Percentiles rank a stretch among this genome's conserved stretches.
Conservation (phyloP, 371 early-diverging fungal species). For the Lichtheimia ramosa region DNA sequence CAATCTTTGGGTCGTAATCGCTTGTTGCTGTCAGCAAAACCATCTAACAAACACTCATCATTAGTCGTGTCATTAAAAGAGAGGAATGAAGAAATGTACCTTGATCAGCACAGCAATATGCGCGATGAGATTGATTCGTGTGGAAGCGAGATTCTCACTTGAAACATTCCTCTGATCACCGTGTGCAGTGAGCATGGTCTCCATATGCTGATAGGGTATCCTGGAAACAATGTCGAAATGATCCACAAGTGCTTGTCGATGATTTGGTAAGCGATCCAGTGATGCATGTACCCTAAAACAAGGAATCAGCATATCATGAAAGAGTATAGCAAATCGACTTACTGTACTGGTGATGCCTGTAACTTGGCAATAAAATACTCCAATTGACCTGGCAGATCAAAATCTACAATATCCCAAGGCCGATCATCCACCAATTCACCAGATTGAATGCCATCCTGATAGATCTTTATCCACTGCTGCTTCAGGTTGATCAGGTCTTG, state of each 20-base stretch:
- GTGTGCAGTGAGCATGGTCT: too few relatives aligned
- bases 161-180: too few relatives aligned
- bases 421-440: constrained; percentile 13
- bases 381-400: constrained; percentile 15
- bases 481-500: constrained; percentile 4
- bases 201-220: background rate
- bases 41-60: background rate
- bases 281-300: background rate
- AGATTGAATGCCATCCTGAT: constrained; percentile 5
- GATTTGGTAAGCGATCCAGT: background rate
- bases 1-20: background rate
- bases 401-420: constrained; percentile 18
- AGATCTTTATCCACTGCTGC: constrained; percentile 13
- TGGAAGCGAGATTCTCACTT: too few relatives aligned
- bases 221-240: background rate
- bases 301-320: background rate
- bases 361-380: constrained; percentile 17
- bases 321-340: background rate
- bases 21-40: background rate
- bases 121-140: too few relatives aligned
- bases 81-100: too few relatives aligned
- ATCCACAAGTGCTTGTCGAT: background rate
- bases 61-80: background rate
- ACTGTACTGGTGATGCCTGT: background rate
- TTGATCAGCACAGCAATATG: too few relatives aligned